phyloP scores from a whole-genome alignment of 2,329 filamentous ascomycete species.

The Beauveria medogensis region DNA sequence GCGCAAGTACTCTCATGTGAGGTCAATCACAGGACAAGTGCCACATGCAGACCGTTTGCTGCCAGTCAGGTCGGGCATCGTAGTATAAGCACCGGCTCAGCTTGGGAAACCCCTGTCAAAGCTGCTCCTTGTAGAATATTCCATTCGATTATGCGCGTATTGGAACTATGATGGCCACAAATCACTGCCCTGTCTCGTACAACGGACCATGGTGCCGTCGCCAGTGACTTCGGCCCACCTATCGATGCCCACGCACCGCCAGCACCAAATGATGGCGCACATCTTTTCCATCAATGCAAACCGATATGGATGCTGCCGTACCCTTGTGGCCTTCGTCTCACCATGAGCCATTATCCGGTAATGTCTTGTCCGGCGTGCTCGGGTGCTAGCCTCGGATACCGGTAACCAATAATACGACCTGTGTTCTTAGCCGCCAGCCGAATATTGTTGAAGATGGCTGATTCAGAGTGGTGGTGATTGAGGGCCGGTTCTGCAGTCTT shows the following conservation, averaged over 20 bases:
- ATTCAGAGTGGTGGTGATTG: too few species aligned
- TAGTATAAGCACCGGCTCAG: too few species aligned
- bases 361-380: not conserved
- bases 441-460: not conserved
- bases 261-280: not conserved
- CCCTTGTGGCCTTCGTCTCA: not conserved
- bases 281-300: not conserved
- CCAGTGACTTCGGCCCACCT: not conserved
- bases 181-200: not conserved
- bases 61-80: too few species aligned
- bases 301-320: not conserved
- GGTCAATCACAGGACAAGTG: too few species aligned
- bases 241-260: conserved; percentile 2
- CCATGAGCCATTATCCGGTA: not conserved
- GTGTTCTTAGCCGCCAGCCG: too few species aligned
- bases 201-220: not conserved
- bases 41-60: too few species aligned
- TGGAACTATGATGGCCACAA: not conserved
- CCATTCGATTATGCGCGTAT: too few species aligned
- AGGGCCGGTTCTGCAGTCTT: too few species aligned
- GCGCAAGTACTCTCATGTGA: too few species aligned
- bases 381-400: not conserved
- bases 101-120: too few species aligned
- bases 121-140: too few species aligned
- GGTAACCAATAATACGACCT: not conserved